Evolutionary conservation across 768 basidiomycete species (phyloP), one percentile per base, ranked within the genome.

Genomic region (Mycena rebaudengoi): DNA sequence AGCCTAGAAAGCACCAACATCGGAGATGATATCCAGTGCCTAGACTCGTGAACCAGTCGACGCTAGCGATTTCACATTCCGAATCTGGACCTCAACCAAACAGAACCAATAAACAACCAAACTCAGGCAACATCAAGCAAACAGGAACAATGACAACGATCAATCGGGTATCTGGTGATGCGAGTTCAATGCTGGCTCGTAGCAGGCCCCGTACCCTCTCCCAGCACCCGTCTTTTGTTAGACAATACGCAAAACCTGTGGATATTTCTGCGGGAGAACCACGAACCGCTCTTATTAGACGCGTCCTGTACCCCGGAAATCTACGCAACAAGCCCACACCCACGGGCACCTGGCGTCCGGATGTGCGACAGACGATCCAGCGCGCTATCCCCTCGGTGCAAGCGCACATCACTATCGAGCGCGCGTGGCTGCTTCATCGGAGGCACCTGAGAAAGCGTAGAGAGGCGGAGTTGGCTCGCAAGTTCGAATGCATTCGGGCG

Each of bases 341-440:
- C 3, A 90, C 88, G 3, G 95, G 95, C 12, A 86, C 90, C 58
- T 94, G 95, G 91, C 87, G 94, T 60, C 88, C 89, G 41, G 89
- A 95, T 74, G 91, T 94, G 28, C 86, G 85, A 33, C 85, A 82
- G 49, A 89, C 93, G 10, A 79, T 98, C 16, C 89, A 92, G 67
- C 85, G 84, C 55, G 93, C 93, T n/a, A 91, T 98, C 52, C 94
- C 94, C 13, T 94, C 93, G 4, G 86, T 83, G 5, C 95, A 97
- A 75, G 95, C 93, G 0, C 94, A 98, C 78, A 86, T 95, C 65
- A 98, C 95, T 2, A 95, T 98, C 54, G 91, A 94, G 67, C 88
- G 96, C 30, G 96, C 96, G 4, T 98, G 92, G 92, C 80, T 89
- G 52, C 83, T 98, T 12, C 88, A 94, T 78, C 84, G 86, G 67